phyloP scores from a whole-genome alignment of 345 rosid genomes.

The Carallia brachiata region DNA sequence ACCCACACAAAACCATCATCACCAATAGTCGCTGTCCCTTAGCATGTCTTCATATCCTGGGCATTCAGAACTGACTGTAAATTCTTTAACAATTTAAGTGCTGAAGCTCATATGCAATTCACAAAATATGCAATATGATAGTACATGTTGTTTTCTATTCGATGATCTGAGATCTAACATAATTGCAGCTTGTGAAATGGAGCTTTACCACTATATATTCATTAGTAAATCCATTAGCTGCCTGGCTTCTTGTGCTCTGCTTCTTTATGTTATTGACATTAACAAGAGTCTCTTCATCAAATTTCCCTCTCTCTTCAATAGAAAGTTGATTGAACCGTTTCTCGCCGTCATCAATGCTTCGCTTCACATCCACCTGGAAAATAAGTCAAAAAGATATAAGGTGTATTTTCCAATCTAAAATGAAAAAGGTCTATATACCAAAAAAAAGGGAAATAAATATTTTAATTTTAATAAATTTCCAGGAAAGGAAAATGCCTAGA shows the following conservation, averaged over 20 bases:
- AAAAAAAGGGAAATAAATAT: not conserved
- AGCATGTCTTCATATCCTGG: not conserved
- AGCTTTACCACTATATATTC: slow-evolving; percentile 84
- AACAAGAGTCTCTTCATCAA: slow-evolving; percentile 91
- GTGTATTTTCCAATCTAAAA: not conserved
- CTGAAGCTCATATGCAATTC: not conserved
- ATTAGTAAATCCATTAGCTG: slow-evolving; percentile 68
- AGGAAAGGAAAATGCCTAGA: not conserved
- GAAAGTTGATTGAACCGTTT: slow-evolving; percentile 88
- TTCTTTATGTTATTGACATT: slow-evolving; percentile 77
- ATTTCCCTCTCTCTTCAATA: slow-evolving; percentile 93
- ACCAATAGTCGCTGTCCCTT: too few relatives aligned
- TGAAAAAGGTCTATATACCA: not conserved
- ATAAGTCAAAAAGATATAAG: not conserved
- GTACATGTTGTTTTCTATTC: not conserved
- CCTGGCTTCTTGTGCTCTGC: slow-evolving; percentile 52
- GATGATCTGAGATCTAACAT: not conserved
- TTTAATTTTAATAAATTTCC: not conserved
- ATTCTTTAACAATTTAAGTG: not conserved
- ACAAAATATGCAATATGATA: not conserved
- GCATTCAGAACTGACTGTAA: not conserved
- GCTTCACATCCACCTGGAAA: slow-evolving; percentile 70
- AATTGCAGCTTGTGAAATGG: slow-evolving; percentile 10
- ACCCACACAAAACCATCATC: too few relatives aligned
- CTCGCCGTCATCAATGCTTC: slow-evolving; percentile 75